Base-by-base conservation (phyloP, 2,329 filamentous ascomycete genomes). In the Grosmannia huntii region DNA sequence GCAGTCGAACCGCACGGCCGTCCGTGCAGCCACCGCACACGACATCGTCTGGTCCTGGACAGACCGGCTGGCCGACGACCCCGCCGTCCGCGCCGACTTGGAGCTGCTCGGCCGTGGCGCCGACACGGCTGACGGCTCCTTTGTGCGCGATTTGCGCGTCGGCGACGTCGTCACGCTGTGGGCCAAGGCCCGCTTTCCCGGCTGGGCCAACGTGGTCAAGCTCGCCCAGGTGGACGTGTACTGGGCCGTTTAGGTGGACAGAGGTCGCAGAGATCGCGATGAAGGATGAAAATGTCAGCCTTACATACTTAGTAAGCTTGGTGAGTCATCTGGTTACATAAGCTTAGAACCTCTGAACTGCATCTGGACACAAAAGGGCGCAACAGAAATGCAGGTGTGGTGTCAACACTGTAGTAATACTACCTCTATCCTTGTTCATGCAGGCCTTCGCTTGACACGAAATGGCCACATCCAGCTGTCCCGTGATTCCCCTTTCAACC, bases 101-200 rank as follows among this genome's bases (percentile, higher is more conserved):
- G 67, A 67, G 0, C 63, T 69, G 1, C 25, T 66, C 2, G 83
- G 82, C 0, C 73, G 81, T 0, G 82, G 82, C 1, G 66, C 65
- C 23, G 74, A 65, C 4, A 46, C 28, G 2, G 76, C 70, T 0
- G 73, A 76, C 56, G 83, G 83, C 1, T 68, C 75, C 44, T 84
- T 83, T 66, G 76, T 86, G 38, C 75, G 77, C 19, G 71, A 69
- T 52, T 65, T 86, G 62, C 76, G 74, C 62, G 62, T 82, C n/a
- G 83, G 83, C 1, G 83, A 86, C 62, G 75, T 82, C 21, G 69
- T 85, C 12, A 84, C 81, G 0, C 65, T 85, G 1, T 85, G 82
- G 82, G 81, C 71, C 0, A 82, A 79, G 67, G 75, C 80, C 2
- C 74, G 82, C 59, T 85, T 81, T 58, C 67, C 65, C 0, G 75